Base-by-base conservation (phyloP, 176 grass and related monocot species). In the Oryza punctata region DNA sequence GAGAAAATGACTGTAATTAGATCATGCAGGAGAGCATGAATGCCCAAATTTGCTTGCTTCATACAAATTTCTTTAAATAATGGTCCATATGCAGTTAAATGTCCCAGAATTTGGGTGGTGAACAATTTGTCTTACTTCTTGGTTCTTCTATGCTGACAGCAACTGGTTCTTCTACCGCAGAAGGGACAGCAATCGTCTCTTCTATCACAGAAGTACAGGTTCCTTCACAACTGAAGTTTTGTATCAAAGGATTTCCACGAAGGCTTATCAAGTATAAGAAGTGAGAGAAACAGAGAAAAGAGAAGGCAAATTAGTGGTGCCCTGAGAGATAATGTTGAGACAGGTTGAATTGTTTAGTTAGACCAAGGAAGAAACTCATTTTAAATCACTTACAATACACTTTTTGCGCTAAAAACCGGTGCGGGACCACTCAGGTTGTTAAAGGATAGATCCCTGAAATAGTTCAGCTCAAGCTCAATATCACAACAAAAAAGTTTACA, bases 401-500 rank as follows among this genome's bases (percentile, higher is more conserved):
- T 84, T 71, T 61, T 78, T 18, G 26, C 80, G 1, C 1, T 72
- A 68, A 92, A 85, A 6, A 72, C 70, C 24, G 87, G 88, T 12
- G 68, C 78, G 10, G 63, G 83, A n/a, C 92, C 90, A 44, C 92
- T 97, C 25, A 94, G 84, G 30, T 97, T 93, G 87, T 97, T 97
- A 45, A 86, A 93, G 10, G 95, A 94, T 65, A 97, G 72, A 90
- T 97, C 95, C 78, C 92, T 97, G 46, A 26, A 65, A 75, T 60
- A 64, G 49, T 27, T 37, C 54, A 72, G 29, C 45, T 81, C 4
- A 46, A 68, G 41, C 44, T 74, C 65, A 85, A 35, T 64, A 59
- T 78, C 40, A 46, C 41, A 81, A 35, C 8, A 6, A 67, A 82
- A 67, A 33, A 7, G 29, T 25, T 43, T 24, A 50, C 63, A 43